Evolutionary conservation across 805 yeast genomes (phyloP).

Genomic region (Yarrowia phangngaensis): DNA sequence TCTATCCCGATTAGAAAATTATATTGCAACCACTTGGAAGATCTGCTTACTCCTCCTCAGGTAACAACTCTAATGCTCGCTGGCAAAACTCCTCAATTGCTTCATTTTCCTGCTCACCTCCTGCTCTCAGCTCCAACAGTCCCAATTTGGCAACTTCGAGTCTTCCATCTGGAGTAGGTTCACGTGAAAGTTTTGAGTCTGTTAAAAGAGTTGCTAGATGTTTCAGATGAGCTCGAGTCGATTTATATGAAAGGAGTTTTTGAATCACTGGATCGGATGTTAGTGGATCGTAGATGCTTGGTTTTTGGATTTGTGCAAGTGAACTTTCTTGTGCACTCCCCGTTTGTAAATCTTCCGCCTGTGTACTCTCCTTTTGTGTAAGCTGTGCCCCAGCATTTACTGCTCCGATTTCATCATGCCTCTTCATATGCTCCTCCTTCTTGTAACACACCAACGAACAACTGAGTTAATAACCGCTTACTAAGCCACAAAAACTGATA

Average conservation of each 20-base stretch:
- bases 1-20: too few species aligned
- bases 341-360: not conserved
- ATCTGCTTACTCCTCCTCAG: not conserved
- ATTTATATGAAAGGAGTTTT: conserved; percentile 8
- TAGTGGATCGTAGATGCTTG: conserved; percentile 12
- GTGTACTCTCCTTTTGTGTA: not conserved
- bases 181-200: conserved; percentile 13
- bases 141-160: conserved; percentile 13
- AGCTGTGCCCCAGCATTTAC: too few species aligned
- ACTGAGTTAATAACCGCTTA: conserved; percentile 3
- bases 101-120: conserved; percentile 24
- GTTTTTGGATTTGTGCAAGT: not conserved
- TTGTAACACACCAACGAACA: conserved; percentile 21
- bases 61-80: not conserved
- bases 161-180: conserved; percentile 14
- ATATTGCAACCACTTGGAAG: too few species aligned
- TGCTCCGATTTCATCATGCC: not conserved
- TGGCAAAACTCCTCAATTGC: conserved; percentile 23
- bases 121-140: conserved; percentile 12
- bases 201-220: conserved; percentile 11
- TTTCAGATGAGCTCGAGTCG: conserved; percentile 12
- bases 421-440: not conserved
- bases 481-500: not conserved
- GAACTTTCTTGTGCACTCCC: not conserved
- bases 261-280: conserved; percentile 3